Percentiles rank a stretch among this genome's conserved stretches.
These are phyloP conservation scores for Auxenochlorella pyrenoidosa DNA, from an alignment of 139 green algal species.

Conservation along the genomic window DNA sequence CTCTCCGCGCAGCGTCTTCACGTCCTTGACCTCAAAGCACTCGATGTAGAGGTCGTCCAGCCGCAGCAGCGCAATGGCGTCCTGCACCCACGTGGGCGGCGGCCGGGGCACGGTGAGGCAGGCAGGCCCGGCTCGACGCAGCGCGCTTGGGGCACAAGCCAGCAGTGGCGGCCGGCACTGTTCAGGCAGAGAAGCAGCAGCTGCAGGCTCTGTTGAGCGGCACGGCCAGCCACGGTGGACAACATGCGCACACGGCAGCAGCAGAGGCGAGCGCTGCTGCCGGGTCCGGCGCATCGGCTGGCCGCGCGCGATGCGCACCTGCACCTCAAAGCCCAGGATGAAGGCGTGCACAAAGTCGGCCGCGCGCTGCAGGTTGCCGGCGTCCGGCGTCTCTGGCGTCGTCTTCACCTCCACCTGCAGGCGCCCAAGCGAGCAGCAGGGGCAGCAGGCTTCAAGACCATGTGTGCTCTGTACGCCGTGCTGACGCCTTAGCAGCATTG, in stretches of 20 bases:
- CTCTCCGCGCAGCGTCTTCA: slow-evolving; percentile 97
- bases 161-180: no score
- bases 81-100: slow-evolving; percentile 56
- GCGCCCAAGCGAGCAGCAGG: not conserved
- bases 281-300: no score
- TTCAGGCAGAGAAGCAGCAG: no score
- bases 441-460: not conserved
- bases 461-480: no score
- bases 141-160: no score
- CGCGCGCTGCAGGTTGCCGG: slow-evolving; percentile 91
- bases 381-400: slow-evolving; percentile 80
- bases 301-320: not conserved
- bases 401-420: slow-evolving; percentile 98
- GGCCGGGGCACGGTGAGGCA: no score
- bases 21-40: slow-evolving; percentile 97
- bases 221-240: no score
- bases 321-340: slow-evolving; percentile 81
- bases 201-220: no score
- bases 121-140: no score
- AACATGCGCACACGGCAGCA: no score
- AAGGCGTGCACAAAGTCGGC: slow-evolving; percentile 99
- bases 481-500: no score
- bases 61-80: slow-evolving; percentile 96
- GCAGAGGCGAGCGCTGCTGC: not conserved
- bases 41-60: slow-evolving; percentile 99